Conservation (phyloP, 176 grass and related monocot species). For the Musa itinerans region DNA sequence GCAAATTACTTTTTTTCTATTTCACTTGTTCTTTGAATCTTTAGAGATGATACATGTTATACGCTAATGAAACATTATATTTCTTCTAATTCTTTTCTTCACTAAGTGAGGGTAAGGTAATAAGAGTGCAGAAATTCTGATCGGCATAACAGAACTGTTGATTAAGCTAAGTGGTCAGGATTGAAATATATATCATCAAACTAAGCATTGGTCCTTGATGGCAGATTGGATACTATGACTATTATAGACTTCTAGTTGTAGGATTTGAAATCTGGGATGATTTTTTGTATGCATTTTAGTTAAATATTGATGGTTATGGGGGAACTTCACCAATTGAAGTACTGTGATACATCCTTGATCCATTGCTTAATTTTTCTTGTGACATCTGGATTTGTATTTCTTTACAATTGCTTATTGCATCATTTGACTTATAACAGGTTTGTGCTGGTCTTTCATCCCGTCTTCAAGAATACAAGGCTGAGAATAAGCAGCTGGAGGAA, state of each 20-base stretch:
- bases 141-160: not conserved
- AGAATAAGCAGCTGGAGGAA: slow-evolving; percentile 94
- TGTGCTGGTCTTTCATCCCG: slow-evolving; percentile 94
- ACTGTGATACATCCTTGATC: not conserved
- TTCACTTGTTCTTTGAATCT: too few relatives aligned
- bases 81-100: too few relatives aligned
- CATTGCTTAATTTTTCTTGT: not conserved
- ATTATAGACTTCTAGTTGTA: not conserved
- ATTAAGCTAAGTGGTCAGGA: not conserved
- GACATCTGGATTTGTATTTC: not conserved
- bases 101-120: too few relatives aligned
- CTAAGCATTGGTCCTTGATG: not conserved
- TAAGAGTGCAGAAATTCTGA: too few relatives aligned
- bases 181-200: not conserved
- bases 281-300: not conserved
- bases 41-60: too few relatives aligned
- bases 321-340: not conserved
- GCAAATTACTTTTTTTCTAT: too few relatives aligned
- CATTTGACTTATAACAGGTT: slow-evolving; percentile 48
- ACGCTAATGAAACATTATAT: too few relatives aligned
- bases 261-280: not conserved
- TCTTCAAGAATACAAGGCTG: slow-evolving; percentile 98
- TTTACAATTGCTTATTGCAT: slow-evolving; percentile 15
- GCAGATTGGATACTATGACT: not conserved
- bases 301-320: not conserved